A percentile compares a stretch with the other conserved stretches of the same genome.
Conservation (phyloP, 192 early-diverging fungal genomes). For the Umbelopsis sp. region DNA sequence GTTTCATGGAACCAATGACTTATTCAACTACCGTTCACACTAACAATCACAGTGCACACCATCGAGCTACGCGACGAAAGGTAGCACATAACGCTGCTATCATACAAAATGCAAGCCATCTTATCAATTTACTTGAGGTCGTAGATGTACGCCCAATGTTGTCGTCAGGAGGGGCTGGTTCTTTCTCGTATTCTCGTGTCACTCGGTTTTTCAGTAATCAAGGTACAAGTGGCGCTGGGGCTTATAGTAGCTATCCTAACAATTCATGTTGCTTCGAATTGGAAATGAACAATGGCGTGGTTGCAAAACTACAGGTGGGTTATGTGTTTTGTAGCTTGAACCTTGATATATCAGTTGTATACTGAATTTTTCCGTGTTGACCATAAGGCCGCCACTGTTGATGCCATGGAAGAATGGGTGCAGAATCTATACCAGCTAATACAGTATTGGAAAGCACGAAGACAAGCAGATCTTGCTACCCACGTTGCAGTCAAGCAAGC, state of each 20-base stretch:
- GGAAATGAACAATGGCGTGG: constrained; percentile 31
- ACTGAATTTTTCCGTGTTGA: background rate
- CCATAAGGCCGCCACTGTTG: constrained; percentile 13
- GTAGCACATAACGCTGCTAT: background rate
- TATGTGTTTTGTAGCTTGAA: background rate
- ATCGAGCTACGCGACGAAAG: background rate
- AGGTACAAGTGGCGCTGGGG: background rate
- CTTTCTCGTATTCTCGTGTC: background rate
- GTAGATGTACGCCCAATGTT: background rate
- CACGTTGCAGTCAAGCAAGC: constrained; percentile 21
- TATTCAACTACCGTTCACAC: background rate
- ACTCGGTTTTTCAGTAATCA: background rate
- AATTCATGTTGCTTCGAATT: constrained; percentile 17
- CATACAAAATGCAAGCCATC: background rate
- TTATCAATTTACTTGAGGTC: background rate
- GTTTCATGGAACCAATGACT: background rate
- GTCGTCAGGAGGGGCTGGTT: background rate
- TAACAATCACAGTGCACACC: background rate
- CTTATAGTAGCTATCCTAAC: background rate
- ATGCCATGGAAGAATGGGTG: constrained; percentile 34
- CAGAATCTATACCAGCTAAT: constrained; percentile 14
- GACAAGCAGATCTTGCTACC: constrained; percentile 22
- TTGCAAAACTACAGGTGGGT: constrained; percentile 19
- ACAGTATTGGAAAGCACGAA: constrained; percentile 27
- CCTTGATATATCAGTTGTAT: background rate